These are phyloP conservation scores for Citrus sp. DNA, from an alignment of 345 rosid species.

Conservation along the genomic window DNA sequence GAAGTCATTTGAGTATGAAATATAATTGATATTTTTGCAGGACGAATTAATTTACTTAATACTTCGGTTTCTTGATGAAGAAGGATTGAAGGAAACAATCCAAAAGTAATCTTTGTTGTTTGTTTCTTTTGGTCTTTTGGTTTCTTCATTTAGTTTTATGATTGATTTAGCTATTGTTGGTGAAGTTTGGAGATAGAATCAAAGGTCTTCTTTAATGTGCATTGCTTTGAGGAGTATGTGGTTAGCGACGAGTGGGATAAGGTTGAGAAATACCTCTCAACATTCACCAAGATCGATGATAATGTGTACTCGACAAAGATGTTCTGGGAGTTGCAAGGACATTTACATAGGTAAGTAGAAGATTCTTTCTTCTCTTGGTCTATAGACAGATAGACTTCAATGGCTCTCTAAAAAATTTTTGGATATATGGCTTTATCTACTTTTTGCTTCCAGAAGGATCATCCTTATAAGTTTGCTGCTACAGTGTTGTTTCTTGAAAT, in stretches of 20 bases:
- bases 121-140: not conserved
- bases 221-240: slow-evolving; percentile 50
- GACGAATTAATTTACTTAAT: slow-evolving; percentile 36
- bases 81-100: slow-evolving; percentile 30
- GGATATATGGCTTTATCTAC: not conserved
- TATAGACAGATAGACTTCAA: not conserved
- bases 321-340: slow-evolving; percentile 55
- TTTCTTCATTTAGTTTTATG: not conserved
- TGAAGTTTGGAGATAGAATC: slow-evolving; percentile 67
- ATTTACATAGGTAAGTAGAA: not conserved
- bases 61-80: slow-evolving; percentile 40
- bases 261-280: slow-evolving; percentile 63
- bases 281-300: slow-evolving; percentile 47
- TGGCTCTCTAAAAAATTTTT: not conserved
- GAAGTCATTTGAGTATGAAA: not conserved
- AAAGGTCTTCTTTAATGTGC: slow-evolving; percentile 56
- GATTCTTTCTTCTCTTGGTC: not conserved
- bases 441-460: not conserved
- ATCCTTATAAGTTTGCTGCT: not conserved
- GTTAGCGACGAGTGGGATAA: slow-evolving; percentile 48
- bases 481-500: not conserved
- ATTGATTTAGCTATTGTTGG: slow-evolving; percentile 16
- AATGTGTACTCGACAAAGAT: slow-evolving; percentile 54
- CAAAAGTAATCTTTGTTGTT: slow-evolving; percentile 21
- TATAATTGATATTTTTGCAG: slow-evolving; percentile 23